Evolutionary conservation across 176 grass and related monocot species (phyloP), one percentile per base, ranked within the genome.

Genomic region (Avena insularis): DNA sequence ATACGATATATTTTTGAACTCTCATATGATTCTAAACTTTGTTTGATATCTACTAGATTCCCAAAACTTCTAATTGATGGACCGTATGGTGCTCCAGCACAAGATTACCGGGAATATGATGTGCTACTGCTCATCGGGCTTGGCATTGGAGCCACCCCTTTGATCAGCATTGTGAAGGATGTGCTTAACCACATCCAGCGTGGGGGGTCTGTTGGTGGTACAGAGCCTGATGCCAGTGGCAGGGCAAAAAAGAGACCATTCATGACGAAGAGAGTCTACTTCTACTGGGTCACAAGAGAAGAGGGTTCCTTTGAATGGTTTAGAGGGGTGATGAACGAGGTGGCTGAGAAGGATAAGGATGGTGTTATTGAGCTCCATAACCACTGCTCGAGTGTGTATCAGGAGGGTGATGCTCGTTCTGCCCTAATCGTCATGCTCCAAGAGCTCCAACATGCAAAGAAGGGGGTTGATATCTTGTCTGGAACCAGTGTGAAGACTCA

Each of bases 291-390:
- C 51, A 98, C 96, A 8, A 88, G 93, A 55, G 96, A 98, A 63
- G 90, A 98, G 85, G 96, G 94, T 19, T 96, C 93, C 0, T 98
- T 98, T 17, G 96, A 98, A 33, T 98, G 96, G 96, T 98, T 98
- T 85, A 83, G 92, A 60, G 96, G 96, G 46, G 92, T 98, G 66
- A 95, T 98, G 96, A 91, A 96, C 56, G 96, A 98, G 77, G 96
- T 98, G 59, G 89, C 96, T 23, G 96, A 98, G 87, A 94, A 87
- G 58, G 96, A 98, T 67, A 94, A 78, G 76, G 78, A 87, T 4
- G 90, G 93, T 7, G 93, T 96, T 12, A 98, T 98, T 63, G 96
- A 98, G 80, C 91, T 98, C 43, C 96, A 96, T 89, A 98, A 96
- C 77, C 87, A 98, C 62, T 98, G 96, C 83, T 92, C 96, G 0